Evolutionary conservation across 306 rosid genomes (phyloP).

Genomic region (Carpinus viminea): DNA sequence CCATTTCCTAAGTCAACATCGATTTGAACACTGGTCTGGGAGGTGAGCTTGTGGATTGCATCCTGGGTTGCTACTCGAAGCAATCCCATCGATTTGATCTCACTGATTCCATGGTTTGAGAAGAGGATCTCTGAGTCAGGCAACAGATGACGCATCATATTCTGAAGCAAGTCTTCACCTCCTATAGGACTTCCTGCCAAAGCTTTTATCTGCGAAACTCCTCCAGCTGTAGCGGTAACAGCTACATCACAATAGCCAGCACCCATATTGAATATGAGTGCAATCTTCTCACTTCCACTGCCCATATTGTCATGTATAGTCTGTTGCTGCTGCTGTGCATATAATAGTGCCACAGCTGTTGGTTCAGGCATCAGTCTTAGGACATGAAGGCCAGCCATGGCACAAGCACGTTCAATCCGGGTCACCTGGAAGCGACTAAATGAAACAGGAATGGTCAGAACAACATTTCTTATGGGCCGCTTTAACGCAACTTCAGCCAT

Average conservation of each 20-base stretch:
- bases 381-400: slow-evolving; percentile 84
- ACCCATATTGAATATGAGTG: slow-evolving; percentile 85
- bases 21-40: slow-evolving; percentile 43
- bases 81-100: slow-evolving; percentile 55
- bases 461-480: slow-evolving; percentile 63
- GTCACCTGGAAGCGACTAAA: slow-evolving; percentile 81
- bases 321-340: slow-evolving; percentile 72
- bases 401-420: slow-evolving; percentile 81
- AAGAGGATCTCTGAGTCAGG: slow-evolving; percentile 58
- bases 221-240: slow-evolving; percentile 71
- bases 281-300: slow-evolving; percentile 71
- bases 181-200: slow-evolving; percentile 81
- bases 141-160: slow-evolving; percentile 63
- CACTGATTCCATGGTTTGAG: slow-evolving; percentile 44
- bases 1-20: slow-evolving; percentile 69
- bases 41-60: slow-evolving; percentile 77
- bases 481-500: slow-evolving; percentile 68
- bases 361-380: slow-evolving; percentile 88
- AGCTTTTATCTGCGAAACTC: slow-evolving; percentile 81
- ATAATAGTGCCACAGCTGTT: slow-evolving; percentile 85
- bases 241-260: slow-evolving; percentile 92
- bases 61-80: slow-evolving; percentile 79
- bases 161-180: slow-evolving; percentile 95
- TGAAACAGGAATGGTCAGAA: slow-evolving; percentile 80
- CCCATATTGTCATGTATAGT: slow-evolving; percentile 47